These are phyloP conservation scores for Clarireedia paspali DNA, from an alignment of 2,329 filamentous ascomycete species.

Conservation along the genomic window DNA sequence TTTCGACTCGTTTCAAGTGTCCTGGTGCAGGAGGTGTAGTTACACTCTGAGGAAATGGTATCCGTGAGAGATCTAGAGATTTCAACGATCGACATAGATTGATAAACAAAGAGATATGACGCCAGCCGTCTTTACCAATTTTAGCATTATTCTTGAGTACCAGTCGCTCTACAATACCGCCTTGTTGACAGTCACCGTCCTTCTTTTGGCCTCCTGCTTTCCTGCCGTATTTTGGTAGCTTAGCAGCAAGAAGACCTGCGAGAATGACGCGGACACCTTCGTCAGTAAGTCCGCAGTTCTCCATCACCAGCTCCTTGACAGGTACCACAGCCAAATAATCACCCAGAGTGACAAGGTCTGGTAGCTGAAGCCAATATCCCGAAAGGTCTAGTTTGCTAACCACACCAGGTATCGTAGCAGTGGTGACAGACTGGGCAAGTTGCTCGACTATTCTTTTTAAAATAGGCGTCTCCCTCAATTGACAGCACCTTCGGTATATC, in stretches of 20 bases:
- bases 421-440: constrained; percentile 60
- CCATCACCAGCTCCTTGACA: constrained; percentile 75
- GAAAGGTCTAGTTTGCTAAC: constrained; percentile 78
- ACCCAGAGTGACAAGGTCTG: constrained; percentile 78
- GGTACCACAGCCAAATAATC: constrained; percentile 94
- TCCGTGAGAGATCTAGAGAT: constrained; percentile 77
- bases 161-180: constrained; percentile 77
- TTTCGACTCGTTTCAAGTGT: constrained; percentile 14
- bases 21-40: constrained; percentile 12
- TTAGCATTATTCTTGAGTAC: constrained; percentile 84
- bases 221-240: constrained; percentile 46
- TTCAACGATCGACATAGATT: constrained; percentile 85
- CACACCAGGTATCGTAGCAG: constrained; percentile 55
- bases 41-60: constrained; percentile 58
- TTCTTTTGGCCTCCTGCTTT: constrained; percentile 12
- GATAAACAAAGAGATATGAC: constrained; percentile 79
- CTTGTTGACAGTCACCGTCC: constrained; percentile 28
- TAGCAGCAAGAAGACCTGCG: constrained; percentile 76
- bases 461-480: constrained; percentile 85
- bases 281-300: constrained; percentile 80
- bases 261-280: constrained; percentile 82
- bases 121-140: constrained; percentile 83
- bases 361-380: constrained; percentile 73
- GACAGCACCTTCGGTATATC: constrained; percentile 91
- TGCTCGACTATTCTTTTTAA: constrained; percentile 88